Percentiles rank a stretch among this genome's conserved stretches.
Conservation (phyloP, 2,329 filamentous ascomycete genomes). For the Geosmithia flava region DNA sequence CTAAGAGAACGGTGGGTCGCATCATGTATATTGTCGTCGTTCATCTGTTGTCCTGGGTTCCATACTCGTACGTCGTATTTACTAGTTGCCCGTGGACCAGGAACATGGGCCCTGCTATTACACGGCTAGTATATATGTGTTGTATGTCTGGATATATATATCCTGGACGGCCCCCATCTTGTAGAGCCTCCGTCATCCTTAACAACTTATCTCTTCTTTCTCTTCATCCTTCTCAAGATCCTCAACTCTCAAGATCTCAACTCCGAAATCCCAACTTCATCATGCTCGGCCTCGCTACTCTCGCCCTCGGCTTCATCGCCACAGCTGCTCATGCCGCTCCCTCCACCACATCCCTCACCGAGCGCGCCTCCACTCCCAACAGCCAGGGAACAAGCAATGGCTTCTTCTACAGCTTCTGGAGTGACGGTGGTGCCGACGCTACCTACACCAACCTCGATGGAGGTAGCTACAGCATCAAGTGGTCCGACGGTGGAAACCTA, state of each 20-base stretch:
- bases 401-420: constrained; percentile 37
- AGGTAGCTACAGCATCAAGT: constrained; percentile 30
- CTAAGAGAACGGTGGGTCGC: not conserved
- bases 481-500: constrained; percentile 36
- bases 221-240: not conserved
- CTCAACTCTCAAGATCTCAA: too few relatives aligned
- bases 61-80: too few relatives aligned
- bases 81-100: too few relatives aligned
- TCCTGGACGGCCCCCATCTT: too few relatives aligned
- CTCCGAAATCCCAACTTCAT: not conserved
- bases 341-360: constrained; percentile 4
- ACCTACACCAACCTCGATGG: constrained; percentile 29
- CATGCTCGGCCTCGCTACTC: not conserved
- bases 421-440: constrained; percentile 27
- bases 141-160: too few relatives aligned
- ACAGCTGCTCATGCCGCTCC: constrained; percentile 11
- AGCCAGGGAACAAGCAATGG: constrained; percentile 22
- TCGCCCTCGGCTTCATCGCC: not conserved
- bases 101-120: too few relatives aligned
- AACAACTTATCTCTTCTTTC: too few relatives aligned
- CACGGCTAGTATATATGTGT: too few relatives aligned
- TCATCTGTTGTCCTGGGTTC: not conserved
- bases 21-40: not conserved
- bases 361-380: constrained; percentile 19
- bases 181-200: not conserved